Conservation (phyloP, 129 eudicot genomes). For the Centaurea solstitialis region DNA sequence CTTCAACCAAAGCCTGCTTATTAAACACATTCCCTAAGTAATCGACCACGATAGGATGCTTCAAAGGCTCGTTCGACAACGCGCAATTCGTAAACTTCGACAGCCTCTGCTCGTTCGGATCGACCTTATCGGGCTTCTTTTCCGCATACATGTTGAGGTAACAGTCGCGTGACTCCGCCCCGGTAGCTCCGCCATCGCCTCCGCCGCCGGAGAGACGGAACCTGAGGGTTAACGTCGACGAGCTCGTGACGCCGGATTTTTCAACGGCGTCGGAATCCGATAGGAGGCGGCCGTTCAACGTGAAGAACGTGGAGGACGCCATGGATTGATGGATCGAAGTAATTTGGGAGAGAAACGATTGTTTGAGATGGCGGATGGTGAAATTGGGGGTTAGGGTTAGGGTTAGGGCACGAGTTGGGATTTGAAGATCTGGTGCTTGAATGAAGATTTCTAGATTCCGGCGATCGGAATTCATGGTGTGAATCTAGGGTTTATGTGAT, state of each 20-base stretch:
- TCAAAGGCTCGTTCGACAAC: conserved; percentile 78
- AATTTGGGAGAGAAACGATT: conserved; percentile 30
- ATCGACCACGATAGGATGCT: conserved; percentile 76
- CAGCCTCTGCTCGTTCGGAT: conserved; percentile 74
- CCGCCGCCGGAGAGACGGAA: conserved; percentile 72
- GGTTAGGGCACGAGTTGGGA: conserved; percentile 54
- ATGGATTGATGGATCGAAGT: conserved; percentile 14
- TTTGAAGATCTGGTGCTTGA: conserved; percentile 49
- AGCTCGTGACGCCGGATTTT: conserved; percentile 33
- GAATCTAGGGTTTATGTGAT: background rate
- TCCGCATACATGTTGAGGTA: conserved; percentile 87
- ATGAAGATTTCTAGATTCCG: conserved; percentile 41
- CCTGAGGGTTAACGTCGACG: conserved; percentile 47
- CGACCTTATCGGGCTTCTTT: conserved; percentile 85
- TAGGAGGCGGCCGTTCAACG: conserved; percentile 60
- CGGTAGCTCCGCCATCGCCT: conserved; percentile 92
- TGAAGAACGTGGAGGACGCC: conserved; percentile 42
- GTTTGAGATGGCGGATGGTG: conserved; percentile 52
- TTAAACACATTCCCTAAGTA: conserved; percentile 81
- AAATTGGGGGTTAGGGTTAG: conserved; percentile 47
- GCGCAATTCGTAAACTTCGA: conserved; percentile 84
- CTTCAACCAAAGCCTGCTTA: conserved; percentile 78
- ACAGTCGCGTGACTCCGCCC: conserved; percentile 97
- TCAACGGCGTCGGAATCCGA: conserved; percentile 39
- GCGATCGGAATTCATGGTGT: conserved; percentile 37